Base-by-base conservation (phyloP, 352 stramenopile genomes). In the Thraustochytrium striatum region DNA sequence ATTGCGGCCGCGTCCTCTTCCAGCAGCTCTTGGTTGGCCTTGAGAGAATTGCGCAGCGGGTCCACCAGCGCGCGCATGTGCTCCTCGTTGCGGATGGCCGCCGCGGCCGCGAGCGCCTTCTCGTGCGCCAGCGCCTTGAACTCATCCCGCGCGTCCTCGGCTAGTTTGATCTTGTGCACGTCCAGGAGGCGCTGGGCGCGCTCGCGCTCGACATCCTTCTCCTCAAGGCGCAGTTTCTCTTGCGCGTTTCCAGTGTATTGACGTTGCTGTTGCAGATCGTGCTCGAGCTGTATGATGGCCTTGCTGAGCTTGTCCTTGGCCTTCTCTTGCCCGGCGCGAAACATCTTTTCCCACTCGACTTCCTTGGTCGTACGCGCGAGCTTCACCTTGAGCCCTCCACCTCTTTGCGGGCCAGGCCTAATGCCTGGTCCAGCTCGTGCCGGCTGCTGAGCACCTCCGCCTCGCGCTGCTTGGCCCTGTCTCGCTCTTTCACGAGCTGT, bases 191-290 rank as follows among this genome's bases (percentile, higher is more conserved):
- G 36, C 38, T 70, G 59, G 21, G 33, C 59, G 25, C 59, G 59
- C 30, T 70, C 59, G 33, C 59, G 59, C 3, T 70, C 2, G 7
- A 70, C 59, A 13, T 70, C 59, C 59, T 70, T 70, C n/a, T 70
- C 2, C 59, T 70, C 59, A 3, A 33, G 25, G 21, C 50, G 16
- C 21, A 70, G 59, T 7, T 70, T 5, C 25, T 70, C 53, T n/a
- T 70, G 59, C 38, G 59, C 59, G 25, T 53, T 38, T 33, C 59
- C 59, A 19, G 59, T 52, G 11, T 53, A 70, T 16, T 70, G 35
- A 9, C 13, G 50, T 5, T 70, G 35, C 30, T 70, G 59, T 28
- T 70, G 50, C 35, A 52, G 2, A 16, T 70, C 21, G 21, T 7
- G 21, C 41, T 70, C 16, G 25, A 70, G 30, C 3, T 19, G n/a